Evolutionary conservation across 2,329 filamentous ascomycete species (phyloP), one percentile per base, ranked within the genome.

Genomic region (Fusarium falciforme): DNA sequence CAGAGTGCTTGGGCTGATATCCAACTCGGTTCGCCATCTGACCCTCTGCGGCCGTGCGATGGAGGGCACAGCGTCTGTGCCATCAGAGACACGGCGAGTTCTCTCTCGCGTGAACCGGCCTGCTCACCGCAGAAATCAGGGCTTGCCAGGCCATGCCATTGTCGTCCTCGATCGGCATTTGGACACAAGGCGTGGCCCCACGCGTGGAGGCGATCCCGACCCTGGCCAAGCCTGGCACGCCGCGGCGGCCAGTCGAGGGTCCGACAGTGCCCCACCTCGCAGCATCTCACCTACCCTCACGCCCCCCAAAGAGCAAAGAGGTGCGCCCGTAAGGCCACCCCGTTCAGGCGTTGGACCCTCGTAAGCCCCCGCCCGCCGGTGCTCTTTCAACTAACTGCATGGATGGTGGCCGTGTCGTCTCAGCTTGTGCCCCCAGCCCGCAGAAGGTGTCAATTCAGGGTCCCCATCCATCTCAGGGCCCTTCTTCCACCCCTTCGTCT

Each of bases 391-490:
- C 38, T 55, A 54, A 61, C 35, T 52, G 60, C 60, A 62, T 67
- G 22, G 44, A 47, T 47, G 63, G 47, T 47, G 63, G 47, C 35
- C 49, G 35, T 59, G 58, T 54, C 62, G 62, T 61, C 63, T 67
- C 67, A 66, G 66, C 69, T 71, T 25, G 54, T 36, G 61, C 29
- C 49, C 58, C 35, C 33, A 52, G 27, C 67, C 47, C 68, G 63
- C 62, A 77, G 55, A 72, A 75, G 47, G 71, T 73, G 67, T 62
- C 76, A 78, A 77, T 77, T 77, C 76, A 78, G 76, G 76, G 76
- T 77, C 71, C 68, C 64, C 44, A 55, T 62, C 44, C 63, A 38
- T 57, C 35, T 58, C 49, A 64, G 38, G 61, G 52, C 36, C 61
- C 61, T 64, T 64, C 38, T 61, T 63, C 27, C 60, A 68, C 63